Conservation (phyloP, 2,329 filamentous ascomycete genomes). For the Curvularia verruculosa region DNA sequence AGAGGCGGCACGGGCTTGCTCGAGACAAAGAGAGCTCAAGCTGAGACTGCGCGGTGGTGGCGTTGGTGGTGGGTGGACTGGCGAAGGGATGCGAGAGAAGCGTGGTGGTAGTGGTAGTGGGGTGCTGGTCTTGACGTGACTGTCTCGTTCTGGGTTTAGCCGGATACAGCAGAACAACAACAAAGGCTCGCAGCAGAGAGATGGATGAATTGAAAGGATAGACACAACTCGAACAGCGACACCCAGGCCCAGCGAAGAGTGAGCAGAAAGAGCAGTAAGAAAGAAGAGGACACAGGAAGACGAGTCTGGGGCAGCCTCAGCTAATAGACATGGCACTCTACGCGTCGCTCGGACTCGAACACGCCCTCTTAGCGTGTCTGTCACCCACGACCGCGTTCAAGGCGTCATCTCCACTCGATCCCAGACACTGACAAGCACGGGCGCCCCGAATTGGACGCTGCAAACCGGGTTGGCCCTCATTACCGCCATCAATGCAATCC, state of each 20-base stretch:
- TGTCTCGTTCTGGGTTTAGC: conserved; percentile 6
- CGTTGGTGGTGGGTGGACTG: conserved; percentile 10
- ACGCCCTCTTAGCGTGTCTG: conserved; percentile 32
- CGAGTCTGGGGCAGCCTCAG: conserved; percentile 14
- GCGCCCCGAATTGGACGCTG: conserved; percentile 14
- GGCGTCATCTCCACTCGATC: conserved; percentile 20
- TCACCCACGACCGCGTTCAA: conserved; percentile 23
- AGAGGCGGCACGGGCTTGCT: background rate
- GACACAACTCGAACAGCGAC: background rate
- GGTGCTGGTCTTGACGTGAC: conserved; percentile 17
- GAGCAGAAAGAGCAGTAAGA: conserved; percentile 1
- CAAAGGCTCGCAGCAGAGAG: background rate
- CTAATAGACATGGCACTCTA: conserved; percentile 27
- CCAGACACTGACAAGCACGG: conserved; percentile 23
- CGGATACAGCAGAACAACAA: conserved; percentile 10
- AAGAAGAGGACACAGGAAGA: conserved; percentile 14
- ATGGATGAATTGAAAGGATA: background rate
- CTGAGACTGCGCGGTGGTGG: background rate
- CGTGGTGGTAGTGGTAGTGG: conserved; percentile 7
- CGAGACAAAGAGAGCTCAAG: conserved; percentile 2
- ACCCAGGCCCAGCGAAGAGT: conserved; percentile 1
- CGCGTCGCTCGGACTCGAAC: conserved; percentile 24
- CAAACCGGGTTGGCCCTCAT: conserved; percentile 2
- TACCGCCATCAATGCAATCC: conserved; percentile 2
- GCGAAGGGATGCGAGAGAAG: conserved; percentile 9